Conservation (phyloP, 2,329 filamentous ascomycete genomes). For the Pseudocercospora crystallina region DNA sequence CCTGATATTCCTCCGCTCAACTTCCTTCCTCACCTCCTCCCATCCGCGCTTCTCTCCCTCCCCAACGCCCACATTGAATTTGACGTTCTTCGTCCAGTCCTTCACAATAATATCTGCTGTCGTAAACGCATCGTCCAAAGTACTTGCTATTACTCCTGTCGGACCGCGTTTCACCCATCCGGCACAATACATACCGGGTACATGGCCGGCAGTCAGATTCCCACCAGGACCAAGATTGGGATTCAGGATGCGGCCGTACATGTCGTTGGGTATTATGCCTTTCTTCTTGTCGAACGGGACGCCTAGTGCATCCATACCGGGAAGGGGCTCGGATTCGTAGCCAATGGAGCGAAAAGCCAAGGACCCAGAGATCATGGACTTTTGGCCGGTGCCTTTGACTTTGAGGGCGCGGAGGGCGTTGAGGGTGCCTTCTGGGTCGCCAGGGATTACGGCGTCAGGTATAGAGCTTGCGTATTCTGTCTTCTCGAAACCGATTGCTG, state of each 20-base stretch:
- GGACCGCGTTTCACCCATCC: constrained; percentile 96
- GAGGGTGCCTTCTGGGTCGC: constrained; percentile 29
- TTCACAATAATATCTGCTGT: constrained; percentile 79
- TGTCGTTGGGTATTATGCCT: constrained; percentile 82
- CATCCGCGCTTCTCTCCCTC: constrained; percentile 62
- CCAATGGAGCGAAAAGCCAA: constrained; percentile 92
- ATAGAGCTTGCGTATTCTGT: constrained; percentile 34
- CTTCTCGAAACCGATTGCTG: constrained; percentile 66
- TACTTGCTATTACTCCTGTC: constrained; percentile 92
- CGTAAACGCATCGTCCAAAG: constrained; percentile 90
- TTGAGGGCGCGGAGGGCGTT: constrained; percentile 31
- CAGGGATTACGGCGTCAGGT: constrained; percentile 20
- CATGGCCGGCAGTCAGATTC: constrained; percentile 47
- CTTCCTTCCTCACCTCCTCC: constrained; percentile 69
- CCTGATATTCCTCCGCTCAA: constrained; percentile 55
- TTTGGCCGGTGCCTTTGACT: constrained; percentile 33
- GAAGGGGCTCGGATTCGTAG: constrained; percentile 78
- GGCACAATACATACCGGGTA: constrained; percentile 82
- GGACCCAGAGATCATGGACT: constrained; percentile 57
- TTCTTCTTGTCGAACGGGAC: constrained; percentile 73
- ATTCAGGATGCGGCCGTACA: constrained; percentile 67
- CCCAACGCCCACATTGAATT: constrained; percentile 42
- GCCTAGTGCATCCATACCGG: constrained; percentile 70
- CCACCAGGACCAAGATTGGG: constrained; percentile 41
- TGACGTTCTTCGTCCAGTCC: constrained; percentile 64